These are phyloP conservation scores for Epichloe sylvatica DNA, from an alignment of 2,329 filamentous ascomycete species.

Conservation along the genomic window DNA sequence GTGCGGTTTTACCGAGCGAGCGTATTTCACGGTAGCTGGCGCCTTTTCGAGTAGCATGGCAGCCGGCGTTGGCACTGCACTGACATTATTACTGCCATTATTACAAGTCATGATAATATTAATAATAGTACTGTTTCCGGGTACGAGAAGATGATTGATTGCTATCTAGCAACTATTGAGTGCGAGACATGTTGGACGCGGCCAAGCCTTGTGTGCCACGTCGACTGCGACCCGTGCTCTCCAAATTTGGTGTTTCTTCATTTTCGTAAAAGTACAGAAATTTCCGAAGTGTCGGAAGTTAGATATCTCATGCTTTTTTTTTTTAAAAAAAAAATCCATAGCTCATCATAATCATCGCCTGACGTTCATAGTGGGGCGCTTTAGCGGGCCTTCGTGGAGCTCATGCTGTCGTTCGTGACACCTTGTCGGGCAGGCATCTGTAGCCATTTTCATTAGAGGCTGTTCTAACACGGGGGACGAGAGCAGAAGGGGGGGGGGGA, in stretches of 20 bases:
- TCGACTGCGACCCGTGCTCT: background rate
- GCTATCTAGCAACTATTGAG: background rate
- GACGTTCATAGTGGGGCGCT: background rate
- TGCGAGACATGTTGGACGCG: background rate
- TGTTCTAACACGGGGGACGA: background rate
- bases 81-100: background rate
- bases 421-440: slow-evolving; percentile 41
- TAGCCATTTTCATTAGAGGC: background rate
- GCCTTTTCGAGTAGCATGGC: background rate
- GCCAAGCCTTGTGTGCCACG: background rate
- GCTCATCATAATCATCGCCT: background rate
- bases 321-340: background rate
- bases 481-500: slow-evolving; percentile 2
- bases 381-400: slow-evolving; percentile 28
- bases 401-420: slow-evolving; percentile 38
- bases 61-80: background rate
- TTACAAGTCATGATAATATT: background rate
- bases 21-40: background rate
- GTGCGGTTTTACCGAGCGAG: background rate
- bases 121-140: no score
- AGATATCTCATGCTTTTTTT: background rate
- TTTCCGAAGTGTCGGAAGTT: background rate
- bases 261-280: background rate
- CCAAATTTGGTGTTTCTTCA: background rate
- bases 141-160: background rate